Conservation (phyloP, 179 eudicot species). For the Nepenthes alata region DNA sequence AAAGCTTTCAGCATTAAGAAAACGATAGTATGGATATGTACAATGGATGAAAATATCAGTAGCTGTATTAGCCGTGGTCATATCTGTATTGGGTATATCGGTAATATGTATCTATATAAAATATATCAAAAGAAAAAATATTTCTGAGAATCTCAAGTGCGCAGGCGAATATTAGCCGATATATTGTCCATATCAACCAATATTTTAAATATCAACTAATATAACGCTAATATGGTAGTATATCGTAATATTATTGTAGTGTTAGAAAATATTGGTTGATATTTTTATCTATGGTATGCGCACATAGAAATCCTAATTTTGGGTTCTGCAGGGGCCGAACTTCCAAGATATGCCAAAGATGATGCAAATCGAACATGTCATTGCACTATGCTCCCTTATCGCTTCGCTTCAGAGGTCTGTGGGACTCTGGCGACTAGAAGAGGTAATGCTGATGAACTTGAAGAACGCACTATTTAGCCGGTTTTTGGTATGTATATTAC, state of each 20-base stretch:
- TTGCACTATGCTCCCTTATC: conserved; percentile 58
- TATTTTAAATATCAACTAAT: too few species aligned
- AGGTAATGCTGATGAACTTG: conserved; percentile 34
- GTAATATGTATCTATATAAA: too few species aligned
- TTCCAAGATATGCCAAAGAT: conserved; percentile 27
- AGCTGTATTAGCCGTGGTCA: too few species aligned
- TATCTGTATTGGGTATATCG: too few species aligned
- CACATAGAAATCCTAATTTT: conserved; percentile 3
- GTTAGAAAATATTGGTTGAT: not conserved
- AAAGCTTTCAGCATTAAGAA: not conserved
- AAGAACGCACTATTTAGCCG: not conserved
- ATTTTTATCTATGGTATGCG: not conserved
- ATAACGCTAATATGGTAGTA: too few species aligned
- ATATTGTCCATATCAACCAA: too few species aligned
- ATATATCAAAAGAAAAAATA: too few species aligned
- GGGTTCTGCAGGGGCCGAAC: conserved; percentile 49
- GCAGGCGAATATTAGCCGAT: too few species aligned
- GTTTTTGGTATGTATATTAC: not conserved
- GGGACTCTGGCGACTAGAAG: conserved; percentile 79
- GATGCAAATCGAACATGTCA: conserved; percentile 31
- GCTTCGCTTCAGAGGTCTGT: conserved; percentile 58
- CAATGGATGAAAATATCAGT: too few species aligned
- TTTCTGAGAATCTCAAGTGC: too few species aligned
- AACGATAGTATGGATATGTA: not conserved
- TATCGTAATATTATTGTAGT: too few species aligned